Percentiles rank a stretch among this genome's conserved stretches.
Evolutionary conservation across 345 rosid genomes (phyloP).

Genomic region (Citrus sp.): DNA sequence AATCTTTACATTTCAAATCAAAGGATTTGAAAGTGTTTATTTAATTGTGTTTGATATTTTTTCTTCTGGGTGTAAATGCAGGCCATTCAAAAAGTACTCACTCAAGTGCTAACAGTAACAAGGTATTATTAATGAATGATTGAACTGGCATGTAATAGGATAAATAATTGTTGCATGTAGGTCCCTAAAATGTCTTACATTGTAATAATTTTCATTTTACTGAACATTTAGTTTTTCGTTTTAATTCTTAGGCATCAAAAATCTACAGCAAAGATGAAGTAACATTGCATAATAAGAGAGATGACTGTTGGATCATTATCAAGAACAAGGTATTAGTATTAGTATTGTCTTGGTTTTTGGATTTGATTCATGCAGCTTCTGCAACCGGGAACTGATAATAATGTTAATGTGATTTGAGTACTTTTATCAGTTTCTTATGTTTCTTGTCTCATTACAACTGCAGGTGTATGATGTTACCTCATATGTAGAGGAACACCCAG

Average conservation of each 20-base stretch:
- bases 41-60: not conserved
- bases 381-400: not conserved
- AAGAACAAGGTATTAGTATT: slow-evolving; percentile 66
- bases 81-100: slow-evolving; percentile 17
- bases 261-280: slow-evolving; percentile 53
- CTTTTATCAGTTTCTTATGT: not conserved
- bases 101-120: slow-evolving; percentile 12
- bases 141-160: not conserved
- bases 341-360: slow-evolving; percentile 20
- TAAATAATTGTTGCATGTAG: not conserved
- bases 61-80: slow-evolving; percentile 7
- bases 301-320: slow-evolving; percentile 89
- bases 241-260: slow-evolving; percentile 27
- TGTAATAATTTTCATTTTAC: not conserved
- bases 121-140: slow-evolving; percentile 10
- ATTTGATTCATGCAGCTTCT: not conserved
- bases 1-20: not conserved
- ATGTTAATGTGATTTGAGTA: not conserved
- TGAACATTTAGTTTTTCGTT: not conserved
- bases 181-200: not conserved
- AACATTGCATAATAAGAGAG: slow-evolving; percentile 63
- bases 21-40: not conserved
- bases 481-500: slow-evolving; percentile 95
- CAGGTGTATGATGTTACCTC: slow-evolving; percentile 85
- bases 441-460: not conserved